phyloP scores from a whole-genome alignment of 169 alveolate genomes.

The Plasmodium cynomolgi region DNA sequence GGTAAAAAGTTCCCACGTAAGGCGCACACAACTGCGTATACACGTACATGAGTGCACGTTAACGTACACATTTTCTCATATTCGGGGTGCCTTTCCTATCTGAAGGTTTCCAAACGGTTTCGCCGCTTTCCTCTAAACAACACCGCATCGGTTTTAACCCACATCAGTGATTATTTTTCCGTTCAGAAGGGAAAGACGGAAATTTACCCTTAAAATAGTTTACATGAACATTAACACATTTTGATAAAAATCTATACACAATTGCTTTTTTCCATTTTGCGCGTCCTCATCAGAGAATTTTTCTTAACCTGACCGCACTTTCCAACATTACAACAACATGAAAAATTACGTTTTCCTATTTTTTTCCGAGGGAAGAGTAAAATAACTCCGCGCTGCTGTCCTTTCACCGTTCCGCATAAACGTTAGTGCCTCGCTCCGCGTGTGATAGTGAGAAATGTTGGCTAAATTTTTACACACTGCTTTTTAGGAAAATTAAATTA shows the following conservation, averaged over 20 bases:
- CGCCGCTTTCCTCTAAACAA: not conserved
- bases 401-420: not conserved
- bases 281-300: not conserved
- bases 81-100: not conserved
- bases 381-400: not conserved
- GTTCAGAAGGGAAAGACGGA: not conserved
- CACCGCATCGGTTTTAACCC: slow-evolving; percentile 16
- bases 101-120: slow-evolving; percentile 1
- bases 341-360: not conserved
- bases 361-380: not conserved
- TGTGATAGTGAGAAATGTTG: not conserved
- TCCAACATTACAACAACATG: not conserved
- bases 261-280: not conserved
- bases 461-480: slow-evolving; percentile 25
- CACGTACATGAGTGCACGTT: not conserved
- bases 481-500: slow-evolving; percentile 3
- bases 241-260: not conserved
- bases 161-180: not conserved
- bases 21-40: not conserved
- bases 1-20: not conserved
- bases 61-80: not conserved
- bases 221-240: not conserved
- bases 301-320: not conserved
- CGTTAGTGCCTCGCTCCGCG: not conserved
- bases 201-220: not conserved